These are phyloP conservation scores for Chlorella vulgaris DNA, from an alignment of 139 green algal species.

Conservation along the genomic window DNA sequence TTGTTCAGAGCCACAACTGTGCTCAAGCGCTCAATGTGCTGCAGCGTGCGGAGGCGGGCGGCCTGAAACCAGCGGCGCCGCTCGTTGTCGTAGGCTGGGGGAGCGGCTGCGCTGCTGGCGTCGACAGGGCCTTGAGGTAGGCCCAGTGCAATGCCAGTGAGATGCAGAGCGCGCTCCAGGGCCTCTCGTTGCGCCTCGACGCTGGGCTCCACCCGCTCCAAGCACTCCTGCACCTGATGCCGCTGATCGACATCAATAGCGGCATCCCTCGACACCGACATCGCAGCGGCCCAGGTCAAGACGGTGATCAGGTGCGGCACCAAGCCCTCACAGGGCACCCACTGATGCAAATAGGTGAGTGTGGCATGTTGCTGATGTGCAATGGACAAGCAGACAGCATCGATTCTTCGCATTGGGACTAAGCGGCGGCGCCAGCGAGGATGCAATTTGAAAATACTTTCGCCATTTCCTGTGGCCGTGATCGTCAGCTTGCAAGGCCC, in stretches of 20 bases:
- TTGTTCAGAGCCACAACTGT: slow-evolving; percentile 12
- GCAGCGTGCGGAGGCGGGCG: slow-evolving; percentile 25
- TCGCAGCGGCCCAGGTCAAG: background rate
- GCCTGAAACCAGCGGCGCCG: slow-evolving; percentile 6
- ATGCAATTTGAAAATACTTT: too few species aligned
- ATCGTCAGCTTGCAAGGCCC: too few species aligned
- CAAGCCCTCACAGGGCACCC: background rate
- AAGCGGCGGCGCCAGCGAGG: too few species aligned
- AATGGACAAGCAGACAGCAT: too few species aligned
- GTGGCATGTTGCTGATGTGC: too few species aligned
- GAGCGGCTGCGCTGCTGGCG: background rate
- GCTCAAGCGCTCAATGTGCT: slow-evolving; percentile 34
- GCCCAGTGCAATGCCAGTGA: background rate
- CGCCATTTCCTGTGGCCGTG: too few species aligned
- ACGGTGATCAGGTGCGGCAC: background rate
- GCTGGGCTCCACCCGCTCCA: background rate
- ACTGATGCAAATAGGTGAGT: too few species aligned
- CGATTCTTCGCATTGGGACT: too few species aligned
- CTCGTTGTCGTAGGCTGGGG: background rate
- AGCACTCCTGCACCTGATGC: background rate
- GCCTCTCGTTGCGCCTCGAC: background rate
- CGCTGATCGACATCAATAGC: background rate
- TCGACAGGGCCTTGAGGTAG: background rate
- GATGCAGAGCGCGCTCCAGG: background rate
- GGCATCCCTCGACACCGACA: background rate